Percentiles rank a stretch among this genome's conserved stretches.
Conservation (phyloP, 1,139 yeast species). For the Zygoascus hellenicus region DNA sequence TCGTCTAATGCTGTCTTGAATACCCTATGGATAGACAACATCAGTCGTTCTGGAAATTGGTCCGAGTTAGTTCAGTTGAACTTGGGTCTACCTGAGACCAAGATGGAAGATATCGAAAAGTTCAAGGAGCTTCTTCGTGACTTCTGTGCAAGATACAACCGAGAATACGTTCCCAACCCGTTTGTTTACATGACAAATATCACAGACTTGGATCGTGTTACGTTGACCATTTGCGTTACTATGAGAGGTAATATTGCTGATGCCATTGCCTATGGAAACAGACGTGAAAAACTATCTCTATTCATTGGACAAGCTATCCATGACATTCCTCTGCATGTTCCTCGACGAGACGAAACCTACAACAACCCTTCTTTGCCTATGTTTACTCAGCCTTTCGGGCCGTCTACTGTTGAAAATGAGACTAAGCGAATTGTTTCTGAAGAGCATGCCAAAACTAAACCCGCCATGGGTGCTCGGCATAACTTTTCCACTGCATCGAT, state of each 20-base stretch:
- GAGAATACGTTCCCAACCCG: conserved; percentile 35
- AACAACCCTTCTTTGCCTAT: conserved; percentile 35
- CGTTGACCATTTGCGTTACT: conserved; percentile 28
- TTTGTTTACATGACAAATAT: conserved; percentile 32
- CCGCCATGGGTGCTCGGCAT: conserved; percentile 4
- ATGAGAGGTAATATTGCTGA: conserved; percentile 34
- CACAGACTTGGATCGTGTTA: conserved; percentile 34
- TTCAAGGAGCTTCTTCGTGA: conserved; percentile 29
- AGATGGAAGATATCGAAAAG: conserved; percentile 32
- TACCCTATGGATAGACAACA: conserved; percentile 37
- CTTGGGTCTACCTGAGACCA: conserved; percentile 37
- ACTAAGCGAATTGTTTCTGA: neutral
- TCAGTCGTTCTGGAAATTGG: conserved; percentile 36
- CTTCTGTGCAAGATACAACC: conserved; percentile 32
- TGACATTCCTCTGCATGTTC: conserved; percentile 33
- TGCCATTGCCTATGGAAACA: conserved; percentile 27
- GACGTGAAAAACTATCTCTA: conserved; percentile 31
- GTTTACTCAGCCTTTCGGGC: conserved; percentile 13
- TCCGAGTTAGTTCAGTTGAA: conserved; percentile 25
- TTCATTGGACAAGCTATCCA: conserved; percentile 31
- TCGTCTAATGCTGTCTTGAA: conserved; percentile 37
- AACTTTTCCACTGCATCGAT: neutral
- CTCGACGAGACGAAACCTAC: conserved; percentile 32
- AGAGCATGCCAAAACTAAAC: neutral
- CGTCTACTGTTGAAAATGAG: neutral